Evolutionary conservation across 352 stramenopile species (phyloP), one percentile per base, ranked within the genome.

Genomic region (Phytophthora tubulina): DNA sequence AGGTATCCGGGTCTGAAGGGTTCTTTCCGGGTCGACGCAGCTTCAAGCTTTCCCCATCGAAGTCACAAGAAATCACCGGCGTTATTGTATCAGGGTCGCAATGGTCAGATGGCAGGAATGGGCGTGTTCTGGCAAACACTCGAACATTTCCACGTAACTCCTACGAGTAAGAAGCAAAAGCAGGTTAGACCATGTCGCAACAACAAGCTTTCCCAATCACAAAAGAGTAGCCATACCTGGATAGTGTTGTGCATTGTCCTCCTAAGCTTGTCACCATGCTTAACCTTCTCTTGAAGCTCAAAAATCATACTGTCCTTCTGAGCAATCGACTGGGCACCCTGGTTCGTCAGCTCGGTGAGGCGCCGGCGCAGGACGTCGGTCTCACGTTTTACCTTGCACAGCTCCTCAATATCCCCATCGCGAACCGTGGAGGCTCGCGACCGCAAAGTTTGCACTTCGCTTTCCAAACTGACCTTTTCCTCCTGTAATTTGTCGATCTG

Each of bases 231-330:
- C 4, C 72, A 38, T 84, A 93, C 86, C 80, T 95, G 86, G 35
- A 99, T 98, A 44, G 89, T 92, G 81, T 99, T 99, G 85, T 99
- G 98, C 85, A 99, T 94, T 67, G 91, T 84, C n/a, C 98, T 84
- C 36, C 97, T 89, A 14, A 95, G 55, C 35, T 89, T 93, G 62
- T 97, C 89, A 2, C 86, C 88, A n/a, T 90, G 75, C 21, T 86
- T 85, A 32, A 95, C 70, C 35, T 92, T 92, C 50, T 88, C 79
- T 63, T 92, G 74, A 17, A 97, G 70, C 46, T 95, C 82, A 11
- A 78, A 74, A 53, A 97, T 90, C 21, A 82, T 58, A 17, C 36
- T 73, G 64, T 96, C 86, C 53, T 94, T 93, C 45, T 94, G 72
- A 42, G 88, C 82, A 14, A 97, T 77, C 3, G 82, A 89, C 59